Base-by-base conservation (phyloP, 2,329 filamentous ascomycete species). In the Fusarium robinianum region DNA sequence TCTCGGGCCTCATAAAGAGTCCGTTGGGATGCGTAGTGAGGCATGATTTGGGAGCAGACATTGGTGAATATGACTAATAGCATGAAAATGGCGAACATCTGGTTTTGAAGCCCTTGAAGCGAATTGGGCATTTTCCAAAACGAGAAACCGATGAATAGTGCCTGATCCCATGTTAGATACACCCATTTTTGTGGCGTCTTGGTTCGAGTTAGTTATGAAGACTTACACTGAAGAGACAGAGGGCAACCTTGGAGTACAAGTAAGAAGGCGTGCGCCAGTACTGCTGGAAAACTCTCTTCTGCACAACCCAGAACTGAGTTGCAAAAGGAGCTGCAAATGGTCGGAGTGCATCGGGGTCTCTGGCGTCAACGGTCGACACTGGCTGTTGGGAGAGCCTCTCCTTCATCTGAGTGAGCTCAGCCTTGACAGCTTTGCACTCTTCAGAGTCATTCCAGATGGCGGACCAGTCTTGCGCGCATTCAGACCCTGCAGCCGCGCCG, bases 231-330 rank as follows among this genome's bases (percentile, higher is more conserved):
- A 35, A 21, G 6, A 42, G 6, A 31, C 81, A 88, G 16, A 95
- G 81, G 0, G 76, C 71, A 0, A 76, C 63, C 73, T 95, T 95
- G 58, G 87, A 84, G 72, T 92, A 95, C 66, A 95, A 90, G 72
- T 95, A 95, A 3, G 83, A 79, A 0, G 90, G 90, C 0, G 84
- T 91, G 45, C 90, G 85, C 88, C 90, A 95, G 75, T 92, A 94
- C 65, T 95, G 90, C 63, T 90, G 80, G 72, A 94, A 92, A 10
- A 92, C 85, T 59, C 51, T 49, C 88, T 77, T 64, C 5, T 80
- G 77, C 40, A 88, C 87, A 59, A 83, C 75, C 29, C 67, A 69
- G 22, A 92, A 72, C 67, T 96, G 90, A 7, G 72, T 61, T 15
- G 51, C 60, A 61, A 94, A 88, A 0, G 87, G 79, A 5, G 88